Base-by-base conservation (phyloP, 768 basidiomycete species). In the Rhodotorula taiwanensis region DNA sequence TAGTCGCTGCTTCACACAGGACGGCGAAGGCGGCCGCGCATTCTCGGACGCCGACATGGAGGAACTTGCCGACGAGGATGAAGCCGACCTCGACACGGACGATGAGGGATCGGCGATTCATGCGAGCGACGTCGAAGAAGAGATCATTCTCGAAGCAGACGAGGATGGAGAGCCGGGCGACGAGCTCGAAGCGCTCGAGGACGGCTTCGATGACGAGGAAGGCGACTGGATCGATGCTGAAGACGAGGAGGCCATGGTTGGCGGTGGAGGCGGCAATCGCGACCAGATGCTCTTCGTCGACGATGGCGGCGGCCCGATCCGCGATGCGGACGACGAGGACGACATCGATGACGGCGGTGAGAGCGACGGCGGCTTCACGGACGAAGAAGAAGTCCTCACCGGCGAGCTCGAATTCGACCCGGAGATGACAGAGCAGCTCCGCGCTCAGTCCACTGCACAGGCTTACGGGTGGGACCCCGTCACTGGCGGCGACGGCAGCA, bases 1-100 rank as follows among this genome's bases (percentile, higher is more conserved):
- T 34, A 4, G 6, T 31, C 5, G 14, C n/a, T n/a, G n/a, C n/a
- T 15, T 2, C 8, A 5, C 21, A 6, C 39, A 25, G 47, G 39
- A 58, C 36, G 53, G 55, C 47, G 67, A 58, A 15, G 70, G 63
- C 3, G 60, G 61, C 45, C 59, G 60, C 13, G 58, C 36, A 47
- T 54, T 61, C 44, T 65, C 65, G 16, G 70, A 67, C 14, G 63
- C 54, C 18, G 67, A 71, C 14, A 66, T 63, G 31, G 51, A 92
- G 88, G 88, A 89, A 74, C 89, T 90, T 86, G 80, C 81, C 13
- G 81, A 85, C 61, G 87, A 83, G 74, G 74, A 79, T 15, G 70
- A 61, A 71, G 76, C 86, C 59, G 87, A 87, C 48, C 86, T 83
- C 52, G 87, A 88, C 81, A 87, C 86, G 52, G 88, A 52, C 51